Percentiles rank a stretch among this genome's conserved stretches.
phyloP scores from a whole-genome alignment of 148 eudicot genomes.

The Arbutus unedo region DNA sequence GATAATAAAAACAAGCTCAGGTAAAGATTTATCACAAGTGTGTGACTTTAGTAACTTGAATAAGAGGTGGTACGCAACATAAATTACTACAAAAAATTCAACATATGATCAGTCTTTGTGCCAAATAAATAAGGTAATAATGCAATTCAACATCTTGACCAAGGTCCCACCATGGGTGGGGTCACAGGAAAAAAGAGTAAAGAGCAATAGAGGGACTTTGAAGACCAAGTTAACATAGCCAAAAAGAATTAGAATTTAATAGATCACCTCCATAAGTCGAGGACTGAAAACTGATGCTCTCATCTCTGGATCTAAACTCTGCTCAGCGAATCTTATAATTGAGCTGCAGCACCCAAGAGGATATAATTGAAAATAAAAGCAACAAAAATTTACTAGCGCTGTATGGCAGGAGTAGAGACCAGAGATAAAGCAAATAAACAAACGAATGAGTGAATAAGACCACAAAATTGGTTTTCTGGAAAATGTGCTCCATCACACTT shows the following conservation, averaged over 20 bases:
- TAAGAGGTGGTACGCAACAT: background rate
- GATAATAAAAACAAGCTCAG: background rate
- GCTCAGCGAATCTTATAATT: constrained; percentile 80
- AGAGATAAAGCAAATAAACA: background rate
- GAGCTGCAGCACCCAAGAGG: constrained; percentile 49
- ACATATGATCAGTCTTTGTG: background rate
- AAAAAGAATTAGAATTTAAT: constrained; percentile 1
- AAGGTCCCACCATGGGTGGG: background rate
- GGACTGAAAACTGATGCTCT: constrained; percentile 88
- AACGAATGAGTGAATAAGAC: background rate
- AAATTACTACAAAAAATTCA: background rate
- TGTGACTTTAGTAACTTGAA: background rate
- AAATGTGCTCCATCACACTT: background rate
- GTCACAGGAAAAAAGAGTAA: background rate
- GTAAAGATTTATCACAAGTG: background rate
- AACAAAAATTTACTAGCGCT: background rate
- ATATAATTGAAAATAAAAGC: constrained; percentile 5
- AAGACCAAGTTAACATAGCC: constrained; percentile 2
- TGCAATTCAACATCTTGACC: background rate
- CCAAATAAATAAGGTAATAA: background rate
- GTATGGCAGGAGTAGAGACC: background rate
- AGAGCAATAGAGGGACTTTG: background rate
- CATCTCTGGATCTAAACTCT: constrained; percentile 67
- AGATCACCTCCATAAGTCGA: constrained; percentile 92
- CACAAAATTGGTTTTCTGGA: background rate